phyloP scores from a whole-genome alignment of 768 basidiomycete genomes.

The Boletus reticuloceps region DNA sequence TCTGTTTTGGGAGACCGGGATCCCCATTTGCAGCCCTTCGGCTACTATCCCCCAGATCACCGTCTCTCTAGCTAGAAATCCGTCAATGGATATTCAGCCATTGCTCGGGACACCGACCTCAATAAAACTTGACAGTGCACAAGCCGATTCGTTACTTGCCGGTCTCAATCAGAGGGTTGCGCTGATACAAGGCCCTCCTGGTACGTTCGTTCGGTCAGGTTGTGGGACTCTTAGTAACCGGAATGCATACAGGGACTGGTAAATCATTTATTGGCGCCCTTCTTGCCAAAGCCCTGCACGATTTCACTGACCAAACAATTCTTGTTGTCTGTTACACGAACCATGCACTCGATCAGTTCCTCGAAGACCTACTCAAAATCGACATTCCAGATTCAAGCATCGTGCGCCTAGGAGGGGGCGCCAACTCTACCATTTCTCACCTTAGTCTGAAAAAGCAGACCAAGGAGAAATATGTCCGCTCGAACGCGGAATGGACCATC shows the following conservation, averaged over 20 bases:
- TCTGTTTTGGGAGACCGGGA: constrained; percentile 47
- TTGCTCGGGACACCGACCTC: constrained; percentile 37
- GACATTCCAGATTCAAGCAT: constrained; percentile 51
- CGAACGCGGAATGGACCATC: constrained; percentile 36
- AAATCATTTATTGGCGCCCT: constrained; percentile 72
- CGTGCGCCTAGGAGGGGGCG: constrained; percentile 56
- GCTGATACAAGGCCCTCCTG: constrained; percentile 71
- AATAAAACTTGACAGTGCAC: constrained; percentile 51
- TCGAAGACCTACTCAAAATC: constrained; percentile 58
- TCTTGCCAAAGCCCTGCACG: constrained; percentile 56
- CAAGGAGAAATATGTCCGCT: constrained; percentile 19
- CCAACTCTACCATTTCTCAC: constrained; percentile 43
- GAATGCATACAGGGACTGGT: constrained; percentile 51
- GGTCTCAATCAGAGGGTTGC: constrained; percentile 57
- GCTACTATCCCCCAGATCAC: constrained; percentile 24
- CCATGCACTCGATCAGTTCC: constrained; percentile 68
- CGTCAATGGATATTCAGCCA: constrained; percentile 38
- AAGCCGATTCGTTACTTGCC: constrained; percentile 42
- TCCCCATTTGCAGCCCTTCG: constrained; percentile 8
- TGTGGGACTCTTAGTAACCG: not conserved
- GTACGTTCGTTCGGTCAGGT: constrained; percentile 34
- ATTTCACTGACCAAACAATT: constrained; percentile 44
- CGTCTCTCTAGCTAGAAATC: constrained; percentile 27
- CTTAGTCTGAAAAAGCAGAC: constrained; percentile 44
- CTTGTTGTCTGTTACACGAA: constrained; percentile 73